Evolutionary conservation across 2,329 filamentous ascomycete species (phyloP).

Genomic region (Helminthosporium solani): DNA sequence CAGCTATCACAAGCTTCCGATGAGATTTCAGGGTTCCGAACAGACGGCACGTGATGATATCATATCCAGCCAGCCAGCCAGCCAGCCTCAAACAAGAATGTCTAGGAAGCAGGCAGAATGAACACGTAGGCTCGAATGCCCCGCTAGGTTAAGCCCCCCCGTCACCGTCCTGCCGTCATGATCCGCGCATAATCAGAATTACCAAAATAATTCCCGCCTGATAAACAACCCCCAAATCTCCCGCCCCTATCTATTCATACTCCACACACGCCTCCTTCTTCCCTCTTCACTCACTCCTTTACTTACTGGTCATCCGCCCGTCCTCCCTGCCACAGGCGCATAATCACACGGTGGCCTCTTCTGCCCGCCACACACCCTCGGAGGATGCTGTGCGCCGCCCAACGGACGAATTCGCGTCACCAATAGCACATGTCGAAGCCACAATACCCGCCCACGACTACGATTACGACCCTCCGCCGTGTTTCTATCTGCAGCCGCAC

Average conservation of each 20-base stretch:
- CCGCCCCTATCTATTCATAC: conserved; percentile 15
- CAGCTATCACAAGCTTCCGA: conserved; percentile 7
- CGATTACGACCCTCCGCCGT: conserved; percentile 10
- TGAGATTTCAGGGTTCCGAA: background rate
- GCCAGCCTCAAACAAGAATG: background rate
- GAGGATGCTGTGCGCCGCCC: conserved; percentile 39
- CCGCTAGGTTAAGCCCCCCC: conserved; percentile 3
- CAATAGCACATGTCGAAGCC: conserved; percentile 26
- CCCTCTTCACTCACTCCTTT: too few relatives aligned
- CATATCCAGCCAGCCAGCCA: background rate
- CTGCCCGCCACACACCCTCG: conserved; percentile 17
- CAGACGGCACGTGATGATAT: conserved; percentile 1
- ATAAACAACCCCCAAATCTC: conserved; percentile 20
- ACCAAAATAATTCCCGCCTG: conserved; percentile 5
- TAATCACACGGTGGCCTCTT: conserved; percentile 38
- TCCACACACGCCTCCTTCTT: too few relatives aligned
- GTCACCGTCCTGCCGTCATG: conserved; percentile 16
- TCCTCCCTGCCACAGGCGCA: conserved; percentile 26
- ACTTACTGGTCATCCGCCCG: conserved; percentile 4
- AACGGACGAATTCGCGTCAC: conserved; percentile 34
- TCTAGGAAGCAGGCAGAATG: background rate
- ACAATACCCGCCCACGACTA: conserved; percentile 10
- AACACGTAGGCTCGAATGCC: background rate
- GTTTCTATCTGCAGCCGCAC: too few relatives aligned
- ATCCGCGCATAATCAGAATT: conserved; percentile 13